Evolutionary conservation across 768 basidiomycete genomes (phyloP), one percentile per base, ranked within the genome.

Genomic region (Hirschioporus abietinus): DNA sequence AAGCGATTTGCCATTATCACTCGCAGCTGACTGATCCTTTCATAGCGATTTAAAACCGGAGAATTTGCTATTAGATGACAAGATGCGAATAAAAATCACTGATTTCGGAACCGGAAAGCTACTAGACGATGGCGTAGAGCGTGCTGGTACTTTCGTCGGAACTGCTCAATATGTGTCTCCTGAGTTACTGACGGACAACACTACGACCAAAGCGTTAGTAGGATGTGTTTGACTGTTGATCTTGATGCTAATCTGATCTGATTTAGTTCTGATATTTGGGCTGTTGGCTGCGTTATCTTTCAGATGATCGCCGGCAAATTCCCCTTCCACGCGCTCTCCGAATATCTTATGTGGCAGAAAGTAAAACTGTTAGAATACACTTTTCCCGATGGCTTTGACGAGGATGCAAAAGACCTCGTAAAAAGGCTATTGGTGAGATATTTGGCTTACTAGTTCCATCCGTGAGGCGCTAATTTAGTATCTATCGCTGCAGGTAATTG

Each of bases 61-160:
- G 76, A 98, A 98, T 74, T 82, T 99, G 34, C 82, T 99, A 9
- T 82, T 99, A n/a, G 95, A 96, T 71, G 84, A 84, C 36, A 84
- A 88, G 18, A 92, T 89, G 78, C 88, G 94, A 65, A 87, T 97
- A 74, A 96, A 95, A 76, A 85, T 99, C n/a, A 93, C 95, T 18
- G 97, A 99, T 76, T 99, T 99, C 76, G 97, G 97, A 7, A 96
- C 94, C 4, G 94, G 94, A 23, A 91, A 92, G 77, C 80, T 92
- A 68, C 78, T 88, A 35, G 86, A 88, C 68, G 73, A 82, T 24
- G 81, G 79, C 64, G 86, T 75, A 64, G 84, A 82, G 70, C 81
- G 82, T 26, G 84, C 86, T 25, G 83, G 87, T 64, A 90, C 91
- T 0, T 96, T 92, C 75, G 94, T 96, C 20, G 95, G 95, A 15